Conservation (phyloP, 805 yeast genomes). For the Hanseniaspora meyeri region DNA sequence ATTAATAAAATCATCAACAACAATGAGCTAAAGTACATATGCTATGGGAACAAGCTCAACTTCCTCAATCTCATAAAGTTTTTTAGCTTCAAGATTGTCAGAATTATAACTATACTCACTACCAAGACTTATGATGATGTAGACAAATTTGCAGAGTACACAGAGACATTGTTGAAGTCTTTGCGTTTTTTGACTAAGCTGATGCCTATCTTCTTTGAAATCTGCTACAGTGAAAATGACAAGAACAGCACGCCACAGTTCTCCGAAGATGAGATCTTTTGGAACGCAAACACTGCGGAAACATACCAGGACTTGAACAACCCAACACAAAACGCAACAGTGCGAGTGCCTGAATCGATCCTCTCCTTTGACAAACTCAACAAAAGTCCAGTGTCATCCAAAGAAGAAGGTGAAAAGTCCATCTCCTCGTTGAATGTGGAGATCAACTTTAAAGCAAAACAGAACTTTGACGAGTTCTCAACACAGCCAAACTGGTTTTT, state of each 20-base stretch:
- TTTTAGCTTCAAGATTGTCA: conserved; percentile 25
- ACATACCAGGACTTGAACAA: conserved; percentile 13
- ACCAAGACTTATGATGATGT: background rate
- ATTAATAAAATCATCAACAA: conserved; percentile 45
- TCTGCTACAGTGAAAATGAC: conserved; percentile 21
- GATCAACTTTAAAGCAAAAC: conserved; percentile 9
- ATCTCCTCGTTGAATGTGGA: conserved; percentile 13
- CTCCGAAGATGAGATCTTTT: conserved; percentile 28
- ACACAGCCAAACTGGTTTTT: conserved; percentile 8
- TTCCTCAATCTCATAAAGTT: conserved; percentile 42
- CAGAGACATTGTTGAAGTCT: conserved; percentile 42
- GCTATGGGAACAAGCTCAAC: conserved; percentile 46
- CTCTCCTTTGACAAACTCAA: conserved; percentile 16
- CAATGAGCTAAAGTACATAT: conserved; percentile 45
- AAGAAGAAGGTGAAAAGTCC: conserved; percentile 16
- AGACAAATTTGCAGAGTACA: conserved; percentile 16
- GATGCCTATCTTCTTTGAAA: conserved; percentile 58
- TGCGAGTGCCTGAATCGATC: conserved; percentile 19
- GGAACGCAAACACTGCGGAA: conserved; percentile 29
- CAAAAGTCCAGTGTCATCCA: conserved; percentile 11
- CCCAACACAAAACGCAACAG: conserved; percentile 18
- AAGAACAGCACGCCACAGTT: conserved; percentile 24
- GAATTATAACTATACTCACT: conserved; percentile 21
- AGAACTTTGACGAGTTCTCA: background rate
- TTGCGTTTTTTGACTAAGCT: conserved; percentile 51